These are phyloP conservation scores for Pythium insidiosum DNA, from an alignment of 352 stramenopile species.

Conservation along the genomic window DNA sequence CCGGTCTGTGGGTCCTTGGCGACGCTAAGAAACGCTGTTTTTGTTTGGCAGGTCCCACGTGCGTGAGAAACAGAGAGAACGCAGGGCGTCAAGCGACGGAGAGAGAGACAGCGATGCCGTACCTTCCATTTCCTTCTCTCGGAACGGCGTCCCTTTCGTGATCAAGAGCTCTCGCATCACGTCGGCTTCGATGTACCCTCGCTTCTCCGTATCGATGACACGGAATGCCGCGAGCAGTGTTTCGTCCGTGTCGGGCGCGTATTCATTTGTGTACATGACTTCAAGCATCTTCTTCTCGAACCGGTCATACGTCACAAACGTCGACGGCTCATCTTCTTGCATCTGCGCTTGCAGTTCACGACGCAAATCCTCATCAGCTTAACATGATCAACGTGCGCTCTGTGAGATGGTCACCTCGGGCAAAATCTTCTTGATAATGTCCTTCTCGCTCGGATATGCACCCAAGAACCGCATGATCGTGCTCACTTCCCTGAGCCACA, in stretches of 20 bases:
- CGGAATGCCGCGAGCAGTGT: slow-evolving; percentile 77
- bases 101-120: too few relatives aligned
- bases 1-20: slow-evolving; percentile 83
- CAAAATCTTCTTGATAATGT: slow-evolving; percentile 89
- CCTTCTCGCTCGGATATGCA: slow-evolving; percentile 85
- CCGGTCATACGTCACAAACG: slow-evolving; percentile 84
- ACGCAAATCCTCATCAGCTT: too few relatives aligned
- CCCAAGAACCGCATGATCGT: slow-evolving; percentile 90
- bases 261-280: slow-evolving; percentile 84
- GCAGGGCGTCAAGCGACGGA: too few relatives aligned
- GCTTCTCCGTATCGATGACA: slow-evolving; percentile 68
- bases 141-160: slow-evolving; percentile 86
- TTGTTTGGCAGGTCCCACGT: too few relatives aligned
- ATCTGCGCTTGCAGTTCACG: slow-evolving; percentile 25
- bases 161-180: slow-evolving; percentile 84
- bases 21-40: slow-evolving; percentile 65
- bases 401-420: slow-evolving; percentile 68
- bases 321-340: slow-evolving; percentile 87
- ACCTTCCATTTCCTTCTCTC: slow-evolving; percentile 88
- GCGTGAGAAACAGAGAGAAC: too few relatives aligned
- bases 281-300: slow-evolving; percentile 93
- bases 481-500: slow-evolving; percentile 63
- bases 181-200: slow-evolving; percentile 86
- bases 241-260: slow-evolving; percentile 84
- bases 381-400: too few relatives aligned